A percentile compares a stretch with the other conserved stretches of the same genome.
Conservation (phyloP, 805 yeast genomes). For the Dipodascus geniculatus region DNA sequence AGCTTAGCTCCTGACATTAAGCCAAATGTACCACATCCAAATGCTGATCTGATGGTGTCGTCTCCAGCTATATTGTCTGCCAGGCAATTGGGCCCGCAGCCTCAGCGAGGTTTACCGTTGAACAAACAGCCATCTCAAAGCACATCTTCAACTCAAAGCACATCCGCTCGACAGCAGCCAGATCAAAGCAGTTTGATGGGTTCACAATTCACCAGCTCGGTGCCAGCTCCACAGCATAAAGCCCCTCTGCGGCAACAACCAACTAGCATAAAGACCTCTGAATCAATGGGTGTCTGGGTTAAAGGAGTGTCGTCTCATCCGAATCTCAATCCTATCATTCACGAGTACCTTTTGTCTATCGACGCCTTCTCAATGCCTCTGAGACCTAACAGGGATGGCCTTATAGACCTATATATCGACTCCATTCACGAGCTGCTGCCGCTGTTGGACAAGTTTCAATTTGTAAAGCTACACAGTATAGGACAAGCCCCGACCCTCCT, state of each 20-base stretch:
- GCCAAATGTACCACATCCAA: constrained; percentile 8
- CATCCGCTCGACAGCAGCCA: neutral
- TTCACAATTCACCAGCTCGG: neutral
- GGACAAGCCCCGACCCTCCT: constrained; percentile 31
- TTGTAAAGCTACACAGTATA: constrained; percentile 27
- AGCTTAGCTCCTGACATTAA: constrained; percentile 18
- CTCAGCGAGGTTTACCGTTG: constrained; percentile 5
- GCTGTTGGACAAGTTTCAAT: constrained; percentile 29
- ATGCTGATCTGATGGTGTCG: neutral
- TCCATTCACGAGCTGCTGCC: constrained; percentile 33
- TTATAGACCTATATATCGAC: constrained; percentile 30
- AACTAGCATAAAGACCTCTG: constrained; percentile 2
- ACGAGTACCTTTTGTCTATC: constrained; percentile 25
- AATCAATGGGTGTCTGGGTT: constrained; percentile 26
- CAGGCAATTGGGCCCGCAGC: constrained; percentile 12
- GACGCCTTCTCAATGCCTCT: constrained; percentile 30
- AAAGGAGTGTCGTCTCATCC: constrained; percentile 21
- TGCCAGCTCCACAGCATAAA: neutral
- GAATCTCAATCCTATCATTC: constrained; percentile 21
- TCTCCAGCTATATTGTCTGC: constrained; percentile 5
- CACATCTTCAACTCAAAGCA: neutral
- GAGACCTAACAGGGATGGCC: constrained; percentile 22
- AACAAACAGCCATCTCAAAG: constrained; percentile 1
- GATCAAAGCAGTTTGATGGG: neutral
- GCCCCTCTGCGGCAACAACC: neutral